Base-by-base conservation (phyloP, 768 basidiomycete genomes). In the Rhizopogon roseolus region DNA sequence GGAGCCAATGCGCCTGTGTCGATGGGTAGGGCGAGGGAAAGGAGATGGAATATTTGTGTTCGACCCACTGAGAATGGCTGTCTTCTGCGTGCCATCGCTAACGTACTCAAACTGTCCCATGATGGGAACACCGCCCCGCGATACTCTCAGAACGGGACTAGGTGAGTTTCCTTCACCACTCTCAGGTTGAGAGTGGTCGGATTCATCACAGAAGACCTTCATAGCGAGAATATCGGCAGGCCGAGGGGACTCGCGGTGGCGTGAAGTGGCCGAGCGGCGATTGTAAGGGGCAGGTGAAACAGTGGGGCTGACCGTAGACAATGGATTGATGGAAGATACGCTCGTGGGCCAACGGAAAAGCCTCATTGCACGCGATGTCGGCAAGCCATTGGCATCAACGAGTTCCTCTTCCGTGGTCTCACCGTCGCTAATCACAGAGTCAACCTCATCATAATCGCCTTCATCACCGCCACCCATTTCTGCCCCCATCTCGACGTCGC, bases 331-430 rank as follows among this genome's bases (percentile, higher is more conserved):
- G 10, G 81, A 80, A 27, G 81, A 80, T 40, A 86, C 77, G 16
- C 67, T 67, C 17, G 75, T 77, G 7, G 89, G 90, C 58, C 84
- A 79, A 60, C 74, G 80, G 73, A 90, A 88, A 42, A 88, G 73
- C 55, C 76, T 73, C 82, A 90, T 86, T 22, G 87, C 86, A 52
- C 81, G 82, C n/a, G 81, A 81, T 53, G 88, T 91, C 27, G 84
- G 86, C 6, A 89, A 73, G 52, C 85, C 82, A 55, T 83, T 79
- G 8, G 82, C 79, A 51, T 86, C 88, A n/a, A 91, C 84, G 49
- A 91, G 82, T 56, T 93, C 89, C 57, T 90, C 87, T 63, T 91
- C 90, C 1, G 90, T 91, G 4, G 89, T 89, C 57, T 90, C 86
- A 1, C 88, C 87, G 6, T 82, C 85, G 53, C 73, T 79, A 54